Evolutionary conservation across 2,329 filamentous ascomycete genomes (phyloP).

Genomic region (Alternaria triticina): DNA sequence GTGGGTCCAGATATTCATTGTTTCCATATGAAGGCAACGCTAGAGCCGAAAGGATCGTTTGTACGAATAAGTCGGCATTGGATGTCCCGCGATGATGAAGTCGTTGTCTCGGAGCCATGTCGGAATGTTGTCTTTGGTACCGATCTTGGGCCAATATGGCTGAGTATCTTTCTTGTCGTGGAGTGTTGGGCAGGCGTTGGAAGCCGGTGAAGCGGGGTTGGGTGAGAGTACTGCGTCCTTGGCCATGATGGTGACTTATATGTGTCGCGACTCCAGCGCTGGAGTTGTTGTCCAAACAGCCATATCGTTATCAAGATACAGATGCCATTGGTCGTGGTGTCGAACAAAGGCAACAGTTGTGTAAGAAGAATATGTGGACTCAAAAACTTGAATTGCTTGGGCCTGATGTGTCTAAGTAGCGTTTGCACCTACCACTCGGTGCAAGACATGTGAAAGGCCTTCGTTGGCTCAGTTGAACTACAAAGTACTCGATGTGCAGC

Average conservation of each 20-base stretch:
- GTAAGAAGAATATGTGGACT: background rate
- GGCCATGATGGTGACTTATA: background rate
- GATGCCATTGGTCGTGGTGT: background rate
- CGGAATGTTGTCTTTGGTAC: background rate
- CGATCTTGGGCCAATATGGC: background rate
- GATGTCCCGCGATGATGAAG: background rate
- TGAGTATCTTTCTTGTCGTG: background rate
- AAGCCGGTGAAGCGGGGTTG: background rate
- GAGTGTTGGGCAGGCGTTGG: background rate
- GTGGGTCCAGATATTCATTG: constrained; percentile 6
- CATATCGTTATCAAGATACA: background rate
- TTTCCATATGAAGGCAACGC: constrained; percentile 3
- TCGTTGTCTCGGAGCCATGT: background rate
- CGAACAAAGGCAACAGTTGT: background rate
- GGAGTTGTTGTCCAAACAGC: background rate
- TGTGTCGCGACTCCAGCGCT: background rate
- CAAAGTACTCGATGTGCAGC: background rate
- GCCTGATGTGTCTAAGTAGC: background rate
- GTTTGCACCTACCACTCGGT: background rate
- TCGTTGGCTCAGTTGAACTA: background rate
- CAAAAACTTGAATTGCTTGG: background rate
- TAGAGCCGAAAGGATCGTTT: constrained; percentile 2
- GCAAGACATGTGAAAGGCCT: background rate
- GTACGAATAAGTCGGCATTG: background rate
- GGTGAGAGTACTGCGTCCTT: background rate